phyloP scores from a whole-genome alignment of 257 asterid species.

The Penstemon eatonii region DNA sequence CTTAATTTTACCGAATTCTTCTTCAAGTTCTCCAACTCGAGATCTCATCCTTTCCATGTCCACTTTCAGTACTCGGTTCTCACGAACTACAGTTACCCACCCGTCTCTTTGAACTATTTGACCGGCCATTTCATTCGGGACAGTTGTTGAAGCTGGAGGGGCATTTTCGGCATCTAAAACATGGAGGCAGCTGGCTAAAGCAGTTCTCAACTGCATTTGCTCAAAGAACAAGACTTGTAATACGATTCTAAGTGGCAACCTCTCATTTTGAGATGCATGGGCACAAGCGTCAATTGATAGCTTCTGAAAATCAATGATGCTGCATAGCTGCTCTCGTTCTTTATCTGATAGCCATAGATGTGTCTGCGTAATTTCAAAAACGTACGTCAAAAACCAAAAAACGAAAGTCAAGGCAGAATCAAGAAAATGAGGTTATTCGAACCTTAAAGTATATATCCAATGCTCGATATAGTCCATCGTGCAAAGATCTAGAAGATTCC shows the following conservation, averaged over 20 bases:
- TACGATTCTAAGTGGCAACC: constrained; percentile 82
- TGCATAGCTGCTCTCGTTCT: constrained; percentile 83
- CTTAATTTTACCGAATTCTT: constrained; percentile 74
- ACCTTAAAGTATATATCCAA: constrained; percentile 89
- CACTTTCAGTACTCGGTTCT: constrained; percentile 75
- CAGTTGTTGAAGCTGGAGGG: constrained; percentile 42
- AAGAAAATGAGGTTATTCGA: constrained; percentile 21
- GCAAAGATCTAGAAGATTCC: constrained; percentile 80
- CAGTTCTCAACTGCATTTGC: constrained; percentile 84
- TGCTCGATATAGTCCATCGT: constrained; percentile 94
- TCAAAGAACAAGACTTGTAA: constrained; percentile 92
- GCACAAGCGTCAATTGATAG: constrained; percentile 97
- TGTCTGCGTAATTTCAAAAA: constrained; percentile 51
- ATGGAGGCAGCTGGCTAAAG: constrained; percentile 78
- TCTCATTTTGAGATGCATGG: constrained; percentile 91
- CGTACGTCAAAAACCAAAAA: neutral
- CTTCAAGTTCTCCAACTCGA: constrained; percentile 83
- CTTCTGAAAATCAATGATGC: constrained; percentile 75
- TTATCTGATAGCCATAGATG: constrained; percentile 80
- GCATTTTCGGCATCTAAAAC: constrained; percentile 71
- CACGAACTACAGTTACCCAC: constrained; percentile 81
- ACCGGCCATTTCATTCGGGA: constrained; percentile 45
- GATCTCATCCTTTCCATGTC: constrained; percentile 86
- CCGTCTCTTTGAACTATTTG: constrained; percentile 74
- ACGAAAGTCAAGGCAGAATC: constrained; percentile 1